Percentiles rank a stretch among this genome's conserved stretches.
Conservation (phyloP, 148 eudicot species). For the Vaccinium darrowii region DNA sequence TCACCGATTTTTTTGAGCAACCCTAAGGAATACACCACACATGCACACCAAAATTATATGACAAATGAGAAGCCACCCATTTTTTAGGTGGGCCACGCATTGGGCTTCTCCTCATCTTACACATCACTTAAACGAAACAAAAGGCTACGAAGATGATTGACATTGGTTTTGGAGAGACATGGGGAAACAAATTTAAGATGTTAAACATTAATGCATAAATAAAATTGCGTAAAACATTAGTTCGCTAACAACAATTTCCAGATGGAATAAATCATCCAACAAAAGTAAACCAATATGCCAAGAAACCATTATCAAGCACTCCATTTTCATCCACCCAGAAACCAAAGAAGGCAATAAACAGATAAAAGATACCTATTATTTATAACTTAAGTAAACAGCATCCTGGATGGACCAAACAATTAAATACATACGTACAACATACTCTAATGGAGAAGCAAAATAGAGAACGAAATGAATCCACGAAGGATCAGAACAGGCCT, state of each 20-base stretch:
- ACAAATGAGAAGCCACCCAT: too few species aligned
- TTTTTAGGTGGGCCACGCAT: too few species aligned
- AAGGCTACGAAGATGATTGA: neutral
- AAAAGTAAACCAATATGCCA: too few species aligned
- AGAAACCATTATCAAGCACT: neutral
- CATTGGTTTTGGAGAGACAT: neutral
- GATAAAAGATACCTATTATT: neutral
- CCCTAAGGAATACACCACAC: too few species aligned
- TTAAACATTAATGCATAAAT: neutral
- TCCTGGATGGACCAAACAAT: neutral
- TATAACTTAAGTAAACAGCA: neutral
- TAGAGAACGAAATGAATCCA: neutral
- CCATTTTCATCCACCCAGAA: neutral
- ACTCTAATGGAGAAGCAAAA: neutral
- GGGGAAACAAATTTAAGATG: neutral
- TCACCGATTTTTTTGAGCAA: too few species aligned
- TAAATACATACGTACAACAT: neutral
- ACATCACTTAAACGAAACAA: neutral
- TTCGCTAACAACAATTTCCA: neutral
- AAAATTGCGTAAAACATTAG: neutral
- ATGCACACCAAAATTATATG: too few species aligned
- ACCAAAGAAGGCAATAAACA: neutral
- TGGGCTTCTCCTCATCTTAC: too few species aligned
- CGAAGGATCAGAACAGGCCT: neutral
- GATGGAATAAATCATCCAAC: neutral